Base-by-base conservation (phyloP, 257 asterid genomes). In the Coffea eugenioides region DNA sequence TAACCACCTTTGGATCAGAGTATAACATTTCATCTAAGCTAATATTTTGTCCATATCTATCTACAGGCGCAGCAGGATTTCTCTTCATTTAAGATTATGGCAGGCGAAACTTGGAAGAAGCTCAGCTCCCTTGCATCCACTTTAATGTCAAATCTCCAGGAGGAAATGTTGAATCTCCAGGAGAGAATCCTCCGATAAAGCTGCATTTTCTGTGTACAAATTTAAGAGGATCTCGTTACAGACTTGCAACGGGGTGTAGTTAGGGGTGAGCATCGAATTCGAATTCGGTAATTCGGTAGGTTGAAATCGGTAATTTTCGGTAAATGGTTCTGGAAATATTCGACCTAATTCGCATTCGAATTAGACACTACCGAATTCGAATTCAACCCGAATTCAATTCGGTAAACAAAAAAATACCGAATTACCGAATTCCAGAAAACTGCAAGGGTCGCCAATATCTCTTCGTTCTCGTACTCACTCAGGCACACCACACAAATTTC, bases 91-190 rank as follows among this genome's bases (percentile, higher is more conserved):
- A 95, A 95, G 89, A 90, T 88, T 78, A 95, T 95, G 23, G 99
- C 99, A 8, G 98, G 98, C 79, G 99, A 95, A 89, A 93, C 99
- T 6, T 96, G 99, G 76, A 95, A 93, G 91, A 95, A 88, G 91
- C 77, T 95, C 71, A 83, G 88, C 88, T 86, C 93, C 48, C 68
- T 95, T 18, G 99, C 99, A 1, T 90, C 99, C 69, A 86, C 88
- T 71, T 78, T 95, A 39, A 83, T 95, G 77, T 88, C 99, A 2
- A 97, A 95, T 31, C 34, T 31, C 34, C 34, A 31, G 34, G 34
- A 31, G 34, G 34, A 31, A 31, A 0, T 31, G 34, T 31, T 1
- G 34, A 97, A 95, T 84, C 82, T 95, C 81, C 98, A 93, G 89
- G 99, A 93, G 87, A 90, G 99, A 88, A 90, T 95, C 90, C 92